Evolutionary conservation across 2,329 filamentous ascomycete genomes (phyloP), one percentile per base, ranked within the genome.

Genomic region (Fusarium agapanthi): DNA sequence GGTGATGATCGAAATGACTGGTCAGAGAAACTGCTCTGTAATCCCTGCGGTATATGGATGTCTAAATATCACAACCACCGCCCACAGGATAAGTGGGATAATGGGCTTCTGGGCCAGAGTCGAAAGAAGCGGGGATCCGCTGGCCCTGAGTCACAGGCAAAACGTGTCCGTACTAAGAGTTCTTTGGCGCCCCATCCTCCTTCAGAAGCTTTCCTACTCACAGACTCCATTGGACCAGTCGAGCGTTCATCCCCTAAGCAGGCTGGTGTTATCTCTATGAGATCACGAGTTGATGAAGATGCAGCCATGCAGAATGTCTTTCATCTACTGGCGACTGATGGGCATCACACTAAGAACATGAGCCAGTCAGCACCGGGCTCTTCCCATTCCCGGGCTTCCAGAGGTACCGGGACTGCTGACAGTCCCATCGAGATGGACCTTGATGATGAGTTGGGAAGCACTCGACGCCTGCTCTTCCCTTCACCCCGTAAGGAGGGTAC

Each of bases 31-130:
- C 87, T 93, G 34, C 88, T 98, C 41, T 99, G 96, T 86, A 99
- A 99, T 80, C 95, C 95, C 65, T 99, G 96, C 80, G 96, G 96
- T 24, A 90, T 99, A 45, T 99, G 95, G 94, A 91, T 99, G 75
- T 91, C 91, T 68, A 98, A 98, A 79, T 94, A 92, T 81, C 94
- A 93, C 78, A 88, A 85, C 30, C 96, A 97, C 85, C 91, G 96
- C 14, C 96, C 96, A 6, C 86, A 90, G 60, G 90, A 95, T 68
- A 91, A 92, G 73, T 99, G 95, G 95, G 92, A 92, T 73, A 93
- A 89, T 38, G 83, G 86, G 35, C 84, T 87, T 38, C 80, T 89
- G 4, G 85, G 84, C 34, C 87, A 87, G 74, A 86, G 86, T 47
- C 84, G 86, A 57, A 85, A 83, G 74, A 88, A 85, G 80, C 84